A percentile compares a stretch with the other conserved stretches of the same genome.
phyloP scores from a whole-genome alignment of 805 yeast genomes.

The Candida oleophila region DNA sequence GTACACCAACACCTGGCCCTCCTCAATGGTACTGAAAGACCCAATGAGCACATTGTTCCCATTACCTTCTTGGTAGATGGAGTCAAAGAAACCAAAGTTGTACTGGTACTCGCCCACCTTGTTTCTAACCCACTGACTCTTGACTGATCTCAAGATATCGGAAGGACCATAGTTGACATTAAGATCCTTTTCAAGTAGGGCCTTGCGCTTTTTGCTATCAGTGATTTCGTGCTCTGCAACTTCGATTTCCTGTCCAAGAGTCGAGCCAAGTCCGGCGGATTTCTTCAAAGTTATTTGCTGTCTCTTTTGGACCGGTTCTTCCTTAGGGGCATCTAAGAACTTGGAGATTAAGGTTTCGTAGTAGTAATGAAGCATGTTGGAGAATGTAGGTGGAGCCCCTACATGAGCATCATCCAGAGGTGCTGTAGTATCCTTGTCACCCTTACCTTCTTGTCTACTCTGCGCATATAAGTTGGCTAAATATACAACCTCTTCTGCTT shows the following conservation, averaged over 20 bases:
- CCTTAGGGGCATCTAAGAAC: background rate
- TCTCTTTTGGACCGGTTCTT: background rate
- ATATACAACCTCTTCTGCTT: background rate
- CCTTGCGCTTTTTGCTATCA: constrained; percentile 13
- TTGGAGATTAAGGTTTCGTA: constrained; percentile 3
- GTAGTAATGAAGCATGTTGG: constrained; percentile 25
- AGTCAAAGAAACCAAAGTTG: constrained; percentile 56
- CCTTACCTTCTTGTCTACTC: constrained; percentile 18
- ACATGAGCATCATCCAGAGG: no score
- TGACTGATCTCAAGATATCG: constrained; percentile 61
- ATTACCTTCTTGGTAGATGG: constrained; percentile 55
- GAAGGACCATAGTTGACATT: constrained; percentile 52
- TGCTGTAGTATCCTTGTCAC: no score
- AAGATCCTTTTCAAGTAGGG: constrained; percentile 20
- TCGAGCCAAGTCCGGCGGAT: background rate
- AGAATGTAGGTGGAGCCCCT: constrained; percentile 24
- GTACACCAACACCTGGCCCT: constrained; percentile 39
- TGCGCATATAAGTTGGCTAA: constrained; percentile 10
- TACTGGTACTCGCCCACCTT: constrained; percentile 72
- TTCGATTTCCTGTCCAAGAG: constrained; percentile 13
- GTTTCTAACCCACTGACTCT: constrained; percentile 45
- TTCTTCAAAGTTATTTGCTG: background rate
- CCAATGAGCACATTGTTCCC: constrained; percentile 56
- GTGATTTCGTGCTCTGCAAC: constrained; percentile 15
- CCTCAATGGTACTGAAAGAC: constrained; percentile 22